Percentiles rank a stretch among this genome's conserved stretches.
phyloP scores from a whole-genome alignment of 2,329 filamentous ascomycete genomes.

The Colletotrichum sp. region DNA sequence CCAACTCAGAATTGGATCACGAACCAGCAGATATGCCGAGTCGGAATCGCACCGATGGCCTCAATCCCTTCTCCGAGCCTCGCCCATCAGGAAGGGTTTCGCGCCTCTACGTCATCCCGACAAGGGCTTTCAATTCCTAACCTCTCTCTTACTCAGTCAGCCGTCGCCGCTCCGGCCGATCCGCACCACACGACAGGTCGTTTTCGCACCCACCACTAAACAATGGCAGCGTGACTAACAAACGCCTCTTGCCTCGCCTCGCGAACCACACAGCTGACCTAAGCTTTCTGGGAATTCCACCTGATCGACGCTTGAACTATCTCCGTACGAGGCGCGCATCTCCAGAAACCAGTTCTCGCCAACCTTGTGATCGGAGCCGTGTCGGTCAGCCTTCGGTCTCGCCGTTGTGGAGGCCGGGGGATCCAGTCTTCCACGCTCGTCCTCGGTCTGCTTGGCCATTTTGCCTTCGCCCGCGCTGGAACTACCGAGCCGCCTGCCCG shows the following conservation, averaged over 20 bases:
- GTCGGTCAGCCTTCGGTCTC: constrained; percentile 15
- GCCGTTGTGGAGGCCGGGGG: constrained; percentile 7
- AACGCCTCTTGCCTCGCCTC: constrained; percentile 5
- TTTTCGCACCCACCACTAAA: constrained; percentile 9
- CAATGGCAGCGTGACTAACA: background rate
- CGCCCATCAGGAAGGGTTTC: background rate
- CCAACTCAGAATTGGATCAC: background rate
- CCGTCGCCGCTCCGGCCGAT: constrained; percentile 15
- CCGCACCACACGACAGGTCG: background rate
- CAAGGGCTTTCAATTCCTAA: background rate
- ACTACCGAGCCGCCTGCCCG: background rate
- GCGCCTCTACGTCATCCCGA: constrained; percentile 16
- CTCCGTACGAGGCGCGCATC: background rate
- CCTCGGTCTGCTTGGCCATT: constrained; percentile 8
- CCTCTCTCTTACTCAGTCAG: constrained; percentile 12
- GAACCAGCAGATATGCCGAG: background rate
- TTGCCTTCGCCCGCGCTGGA: background rate
- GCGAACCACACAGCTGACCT: constrained; percentile 8
- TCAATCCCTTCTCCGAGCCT: constrained; percentile 1
- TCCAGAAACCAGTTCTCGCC: background rate
- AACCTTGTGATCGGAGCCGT: constrained; percentile 15
- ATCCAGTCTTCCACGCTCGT: background rate
- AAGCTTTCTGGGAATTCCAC: constrained; percentile 4
- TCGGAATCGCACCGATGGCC: constrained; percentile 8
- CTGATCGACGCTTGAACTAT: background rate